Evolutionary conservation across 768 basidiomycete genomes (phyloP).

Genomic region (button mushroom (Agaricus bisporus)): DNA sequence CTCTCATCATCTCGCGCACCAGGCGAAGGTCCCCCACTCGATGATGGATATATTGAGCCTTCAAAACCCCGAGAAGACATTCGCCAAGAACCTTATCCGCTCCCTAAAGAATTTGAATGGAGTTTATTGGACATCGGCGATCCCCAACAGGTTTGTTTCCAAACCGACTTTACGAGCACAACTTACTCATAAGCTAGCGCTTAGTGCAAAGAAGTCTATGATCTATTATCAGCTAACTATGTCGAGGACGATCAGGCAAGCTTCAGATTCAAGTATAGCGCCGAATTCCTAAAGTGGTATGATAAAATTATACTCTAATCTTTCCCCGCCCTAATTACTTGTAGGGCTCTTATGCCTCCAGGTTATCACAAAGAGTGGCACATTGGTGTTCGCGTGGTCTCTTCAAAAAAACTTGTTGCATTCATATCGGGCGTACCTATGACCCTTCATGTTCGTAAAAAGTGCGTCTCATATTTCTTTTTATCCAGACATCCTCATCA

Average conservation of each 20-base stretch:
- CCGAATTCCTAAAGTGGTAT: conserved; percentile 91
- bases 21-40: conserved; percentile 60
- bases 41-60: conserved; percentile 88
- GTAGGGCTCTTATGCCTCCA: conserved; percentile 90
- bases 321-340: not conserved
- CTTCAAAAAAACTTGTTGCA: conserved; percentile 90
- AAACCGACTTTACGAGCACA: not conserved
- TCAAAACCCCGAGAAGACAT: conserved; percentile 72
- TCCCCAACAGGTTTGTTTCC: conserved; percentile 54
- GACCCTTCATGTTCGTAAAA: conserved; percentile 73
- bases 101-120: conserved; percentile 96
- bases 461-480: conserved; percentile 44
- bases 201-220: conserved; percentile 90
- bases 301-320: conserved; percentile 8
- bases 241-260: conserved; percentile 94
- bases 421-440: conserved; percentile 95
- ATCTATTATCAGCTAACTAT: conserved; percentile 87
- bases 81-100: conserved; percentile 78
- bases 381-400: conserved; percentile 85
- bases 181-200: conserved; percentile 2
- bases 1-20: not conserved
- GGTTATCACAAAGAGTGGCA: conserved; percentile 95
- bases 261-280: conserved; percentile 95
- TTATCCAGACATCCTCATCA: not conserved
- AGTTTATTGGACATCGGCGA: conserved; percentile 73